Base-by-base conservation (phyloP, 2,329 filamentous ascomycete species). In the Microthyrium microscopicum region DNA sequence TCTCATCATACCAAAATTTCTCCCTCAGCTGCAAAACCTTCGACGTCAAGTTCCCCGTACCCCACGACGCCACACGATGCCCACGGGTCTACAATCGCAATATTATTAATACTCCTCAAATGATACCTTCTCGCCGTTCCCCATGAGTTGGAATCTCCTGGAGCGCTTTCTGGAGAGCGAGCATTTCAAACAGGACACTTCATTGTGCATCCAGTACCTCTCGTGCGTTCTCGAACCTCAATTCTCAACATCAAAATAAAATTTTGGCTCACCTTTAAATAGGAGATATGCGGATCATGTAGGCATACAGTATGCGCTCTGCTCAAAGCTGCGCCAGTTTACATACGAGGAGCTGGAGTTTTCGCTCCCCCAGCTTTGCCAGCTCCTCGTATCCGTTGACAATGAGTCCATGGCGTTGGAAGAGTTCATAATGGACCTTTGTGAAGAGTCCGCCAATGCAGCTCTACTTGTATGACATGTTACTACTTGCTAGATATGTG, bases 321-420 rank as follows among this genome's bases (percentile, higher is more conserved):
- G 82, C 64, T 78, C 77, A 48, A 89, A 89, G 69, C 67, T 89
- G 51, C 79, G 82, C 52, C 78, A 82, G 56, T 89, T 89, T 52
- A 78, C 77, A 42, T 89, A 87, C 60, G 78, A 84, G 62, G 80
- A 89, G 58, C 85, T 89, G 53, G 82, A 89, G 58, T 89, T 89
- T 73, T 89, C 87, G 64, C 68, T 89, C 31, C 81, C 81, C 41
- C 78, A 57, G 48, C 63, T 89, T 63, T 89, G 81, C 54, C 82
- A 89, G 60, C 73, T 89, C 42, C 74, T 85, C 58, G 79, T 89
- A 50, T 85, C 78, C 56, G 71, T 87, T 54, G 74, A 87, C 62
- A 89, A 87, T 57, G 82, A 89, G 63, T 87, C 80, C 44, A 85
- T 89, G 79, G 81, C 82, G 31, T 57, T 89, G 55, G 82, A 89